These are phyloP conservation scores for Acanthamoeba culbertsoni DNA, from an alignment of 208 protist species.

Conservation along the genomic window DNA sequence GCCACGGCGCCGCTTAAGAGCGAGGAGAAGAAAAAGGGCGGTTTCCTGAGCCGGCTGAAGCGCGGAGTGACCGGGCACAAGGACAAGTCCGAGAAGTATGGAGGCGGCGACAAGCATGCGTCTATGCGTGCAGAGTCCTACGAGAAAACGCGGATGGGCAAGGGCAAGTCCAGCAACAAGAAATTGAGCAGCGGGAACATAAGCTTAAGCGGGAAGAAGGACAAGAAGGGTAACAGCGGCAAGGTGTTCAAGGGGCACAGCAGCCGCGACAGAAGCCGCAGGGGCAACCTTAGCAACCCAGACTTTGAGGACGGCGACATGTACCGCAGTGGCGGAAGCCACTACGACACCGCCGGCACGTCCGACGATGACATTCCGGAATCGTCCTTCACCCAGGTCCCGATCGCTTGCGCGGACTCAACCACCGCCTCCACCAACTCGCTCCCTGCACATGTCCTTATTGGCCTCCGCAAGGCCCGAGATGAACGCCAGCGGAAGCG, in stretches of 20 bases:
- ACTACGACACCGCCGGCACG: neutral
- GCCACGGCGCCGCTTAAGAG: neutral
- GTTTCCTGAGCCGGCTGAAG: neutral
- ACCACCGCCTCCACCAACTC: slow-evolving; percentile 29
- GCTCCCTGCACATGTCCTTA: neutral
- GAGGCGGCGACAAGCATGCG: neutral
- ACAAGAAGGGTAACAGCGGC: neutral
- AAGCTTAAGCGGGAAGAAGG: neutral
- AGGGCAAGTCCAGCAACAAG: neutral
- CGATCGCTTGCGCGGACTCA: neutral
- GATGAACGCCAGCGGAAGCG: neutral
- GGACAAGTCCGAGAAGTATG: neutral
- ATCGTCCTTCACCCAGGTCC: neutral
- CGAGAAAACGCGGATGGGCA: neutral
- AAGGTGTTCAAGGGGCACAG: neutral
- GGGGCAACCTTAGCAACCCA: no score
- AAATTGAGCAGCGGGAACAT: neutral
- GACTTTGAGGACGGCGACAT: neutral
- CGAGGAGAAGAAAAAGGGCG: slow-evolving; percentile 4
- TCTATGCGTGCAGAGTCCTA: no score
- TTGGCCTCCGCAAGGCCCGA: neutral
- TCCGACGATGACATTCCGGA: neutral
- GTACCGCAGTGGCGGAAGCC: neutral
- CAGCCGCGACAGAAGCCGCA: no score
- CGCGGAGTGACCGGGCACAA: neutral